Evolutionary conservation across 805 yeast species (phyloP).

Genomic region (Phaffomyces thermotolerans): DNA sequence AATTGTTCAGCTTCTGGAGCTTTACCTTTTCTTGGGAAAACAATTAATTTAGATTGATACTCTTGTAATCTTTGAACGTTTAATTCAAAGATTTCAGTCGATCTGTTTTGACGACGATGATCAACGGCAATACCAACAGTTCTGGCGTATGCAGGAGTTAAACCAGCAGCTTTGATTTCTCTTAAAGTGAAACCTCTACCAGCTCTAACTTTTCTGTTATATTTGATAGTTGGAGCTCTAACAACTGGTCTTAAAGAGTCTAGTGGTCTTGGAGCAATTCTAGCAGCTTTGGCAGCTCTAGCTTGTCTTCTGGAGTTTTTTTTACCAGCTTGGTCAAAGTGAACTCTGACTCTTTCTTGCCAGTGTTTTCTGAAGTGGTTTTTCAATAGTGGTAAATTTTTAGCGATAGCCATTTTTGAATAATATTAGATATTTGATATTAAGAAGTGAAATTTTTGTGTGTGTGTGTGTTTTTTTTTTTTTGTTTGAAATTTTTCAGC

Average conservation of each 20-base stretch:
- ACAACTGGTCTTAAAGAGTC: slow-evolving; percentile 96
- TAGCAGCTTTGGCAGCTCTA: slow-evolving; percentile 90
- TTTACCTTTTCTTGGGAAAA: slow-evolving; percentile 89
- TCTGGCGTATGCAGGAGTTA: slow-evolving; percentile 92
- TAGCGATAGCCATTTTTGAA: slow-evolving; percentile 75
- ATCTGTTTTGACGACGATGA: slow-evolving; percentile 99
- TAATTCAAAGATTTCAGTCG: slow-evolving; percentile 87
- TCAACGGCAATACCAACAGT: slow-evolving; percentile 98
- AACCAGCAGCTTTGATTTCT: slow-evolving; percentile 97
- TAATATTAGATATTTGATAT: neutral
- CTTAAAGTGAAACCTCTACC: slow-evolving; percentile 99
- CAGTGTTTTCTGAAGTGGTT: slow-evolving; percentile 99
- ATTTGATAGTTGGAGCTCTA: slow-evolving; percentile 96
- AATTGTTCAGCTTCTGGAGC: slow-evolving; percentile 74
- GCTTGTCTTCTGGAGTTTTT: slow-evolving; percentile 94
- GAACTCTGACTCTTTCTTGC: slow-evolving; percentile 99
- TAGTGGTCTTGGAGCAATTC: slow-evolving; percentile 95
- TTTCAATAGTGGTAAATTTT: slow-evolving; percentile 98
- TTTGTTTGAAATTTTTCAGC: neutral
- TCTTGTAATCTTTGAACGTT: slow-evolving; percentile 96
- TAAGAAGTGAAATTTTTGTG: neutral
- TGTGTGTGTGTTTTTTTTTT: neutral
- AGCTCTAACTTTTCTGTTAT: slow-evolving; percentile 99
- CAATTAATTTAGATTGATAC: slow-evolving; percentile 91
- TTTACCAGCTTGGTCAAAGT: slow-evolving; percentile 99